These are phyloP conservation scores for Pseudonitzschia multistriata DNA, from an alignment of 108 stramenopile species.

Conservation along the genomic window DNA sequence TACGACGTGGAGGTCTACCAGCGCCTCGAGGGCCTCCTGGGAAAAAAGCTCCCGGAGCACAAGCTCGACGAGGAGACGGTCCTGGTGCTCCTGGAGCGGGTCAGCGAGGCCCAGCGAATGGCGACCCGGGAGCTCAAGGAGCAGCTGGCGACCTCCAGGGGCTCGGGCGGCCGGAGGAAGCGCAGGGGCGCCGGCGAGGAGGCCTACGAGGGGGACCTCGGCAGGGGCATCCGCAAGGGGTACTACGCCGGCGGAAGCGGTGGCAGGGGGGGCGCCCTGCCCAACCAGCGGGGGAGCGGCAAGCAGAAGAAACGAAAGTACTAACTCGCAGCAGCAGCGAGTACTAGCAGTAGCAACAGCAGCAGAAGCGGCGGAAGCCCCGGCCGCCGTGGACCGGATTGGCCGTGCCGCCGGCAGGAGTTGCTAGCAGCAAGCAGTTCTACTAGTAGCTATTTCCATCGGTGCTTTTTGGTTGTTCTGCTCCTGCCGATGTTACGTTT, in stretches of 20 bases:
- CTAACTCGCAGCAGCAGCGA: too few species aligned
- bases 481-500: too few species aligned
- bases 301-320: slow-evolving; percentile 28
- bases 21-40: slow-evolving; percentile 89
- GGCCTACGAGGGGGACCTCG: slow-evolving; percentile 44
- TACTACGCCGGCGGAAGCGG: slow-evolving; percentile 70
- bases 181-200: slow-evolving; percentile 42
- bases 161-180: slow-evolving; percentile 39
- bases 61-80: slow-evolving; percentile 90
- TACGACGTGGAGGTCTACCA: slow-evolving; percentile 99
- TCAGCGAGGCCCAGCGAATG: slow-evolving; percentile 94
- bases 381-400: too few species aligned
- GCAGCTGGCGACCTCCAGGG: slow-evolving; percentile 57
- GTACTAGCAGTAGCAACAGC: too few species aligned
- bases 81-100: slow-evolving; percentile 91
- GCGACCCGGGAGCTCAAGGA: slow-evolving; percentile 89
- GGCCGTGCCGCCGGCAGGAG: too few species aligned
- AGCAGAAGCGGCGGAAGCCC: too few species aligned
- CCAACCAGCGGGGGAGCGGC: slow-evolving; percentile 52
- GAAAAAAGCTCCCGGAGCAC: slow-evolving; percentile 83
- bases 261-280: slow-evolving; percentile 51
- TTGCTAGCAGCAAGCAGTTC: too few species aligned
- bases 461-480: too few species aligned
- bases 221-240: slow-evolving; percentile 57
- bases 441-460: too few species aligned